Evolutionary conservation across 192 early-diverging fungal species (phyloP).

Genomic region (Coemansia sp.): DNA sequence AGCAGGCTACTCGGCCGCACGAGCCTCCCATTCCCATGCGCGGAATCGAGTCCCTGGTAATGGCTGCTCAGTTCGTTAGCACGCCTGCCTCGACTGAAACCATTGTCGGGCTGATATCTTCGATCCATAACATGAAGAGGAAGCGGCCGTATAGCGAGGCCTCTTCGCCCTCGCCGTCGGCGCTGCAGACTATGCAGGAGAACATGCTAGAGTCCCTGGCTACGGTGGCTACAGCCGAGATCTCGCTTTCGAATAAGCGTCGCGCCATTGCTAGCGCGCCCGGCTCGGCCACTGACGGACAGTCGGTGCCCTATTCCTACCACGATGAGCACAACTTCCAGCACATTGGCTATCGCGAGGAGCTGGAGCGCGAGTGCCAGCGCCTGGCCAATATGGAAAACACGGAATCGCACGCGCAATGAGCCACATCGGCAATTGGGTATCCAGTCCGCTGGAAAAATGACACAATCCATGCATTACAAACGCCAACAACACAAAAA

Average conservation of each 20-base stretch:
- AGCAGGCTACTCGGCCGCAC: neutral
- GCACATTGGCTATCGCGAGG: conserved; percentile 31
- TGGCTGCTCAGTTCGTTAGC: conserved; percentile 33
- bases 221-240: conserved; percentile 41
- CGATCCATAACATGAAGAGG: conserved; percentile 4
- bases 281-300: neutral
- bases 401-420: neutral
- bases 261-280: conserved; percentile 2
- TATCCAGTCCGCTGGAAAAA: neutral
- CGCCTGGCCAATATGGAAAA: conserved; percentile 20
- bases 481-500: neutral
- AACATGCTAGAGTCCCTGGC: conserved; percentile 43
- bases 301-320: neutral
- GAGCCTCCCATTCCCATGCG: neutral
- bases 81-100: too few species aligned
- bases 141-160: conserved; percentile 24
- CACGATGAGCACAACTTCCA: conserved; percentile 5
- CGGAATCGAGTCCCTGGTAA: conserved; percentile 42
- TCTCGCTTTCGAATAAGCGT: conserved; percentile 26
- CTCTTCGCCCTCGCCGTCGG: neutral
- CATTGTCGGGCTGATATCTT: too few species aligned
- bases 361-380: conserved; percentile 47
- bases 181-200: conserved; percentile 5
- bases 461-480: neutral
- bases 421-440: neutral